A percentile compares a stretch with the other conserved stretches of the same genome.
These are phyloP conservation scores for Batkoa obscura DNA, from an alignment of 371 early-diverging fungal species.

Conservation along the genomic window DNA sequence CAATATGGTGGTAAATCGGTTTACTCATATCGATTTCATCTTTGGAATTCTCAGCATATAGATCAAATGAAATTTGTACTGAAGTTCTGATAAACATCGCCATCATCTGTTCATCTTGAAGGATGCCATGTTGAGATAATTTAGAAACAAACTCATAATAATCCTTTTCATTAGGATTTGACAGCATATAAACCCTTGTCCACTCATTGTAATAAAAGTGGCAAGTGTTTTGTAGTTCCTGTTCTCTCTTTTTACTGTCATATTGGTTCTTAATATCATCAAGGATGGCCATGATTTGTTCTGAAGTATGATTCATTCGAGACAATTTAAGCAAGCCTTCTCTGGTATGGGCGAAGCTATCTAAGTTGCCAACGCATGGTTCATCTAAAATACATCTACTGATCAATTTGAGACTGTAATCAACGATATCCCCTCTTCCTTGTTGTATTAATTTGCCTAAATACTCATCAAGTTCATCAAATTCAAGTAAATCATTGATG, in stretches of 20 bases:
- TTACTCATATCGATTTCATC: slow-evolving; percentile 19
- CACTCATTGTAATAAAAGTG: slow-evolving; percentile 68
- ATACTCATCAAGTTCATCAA: slow-evolving; percentile 70
- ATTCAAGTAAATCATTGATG: slow-evolving; percentile 46
- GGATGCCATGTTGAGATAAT: slow-evolving; percentile 56
- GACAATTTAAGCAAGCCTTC: slow-evolving; percentile 42
- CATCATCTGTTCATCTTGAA: slow-evolving; percentile 50
- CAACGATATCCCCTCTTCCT: slow-evolving; percentile 42
- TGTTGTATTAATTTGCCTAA: slow-evolving; percentile 61
- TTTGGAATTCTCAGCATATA: slow-evolving; percentile 38
- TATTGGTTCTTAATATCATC: slow-evolving; percentile 10
- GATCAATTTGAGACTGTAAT: slow-evolving; percentile 62
- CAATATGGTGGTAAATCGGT: slow-evolving; percentile 50
- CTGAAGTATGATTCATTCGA: slow-evolving; percentile 31
- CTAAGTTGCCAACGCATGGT: slow-evolving; percentile 9
- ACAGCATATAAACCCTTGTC: slow-evolving; percentile 69
- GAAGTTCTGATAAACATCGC: slow-evolving; percentile 77
- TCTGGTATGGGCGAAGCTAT: slow-evolving; percentile 43
- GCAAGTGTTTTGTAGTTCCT: slow-evolving; percentile 40
- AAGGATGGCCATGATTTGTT: slow-evolving; percentile 11
- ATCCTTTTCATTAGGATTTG: slow-evolving; percentile 53
- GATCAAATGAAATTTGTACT: slow-evolving; percentile 61
- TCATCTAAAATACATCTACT: slow-evolving; percentile 46
- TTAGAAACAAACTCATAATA: slow-evolving; percentile 33
- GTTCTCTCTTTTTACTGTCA: slow-evolving; percentile 5